Evolutionary conservation across 2,329 filamentous ascomycete species (phyloP), one percentile per base, ranked within the genome.

Genomic region (Diplodia seriata): DNA sequence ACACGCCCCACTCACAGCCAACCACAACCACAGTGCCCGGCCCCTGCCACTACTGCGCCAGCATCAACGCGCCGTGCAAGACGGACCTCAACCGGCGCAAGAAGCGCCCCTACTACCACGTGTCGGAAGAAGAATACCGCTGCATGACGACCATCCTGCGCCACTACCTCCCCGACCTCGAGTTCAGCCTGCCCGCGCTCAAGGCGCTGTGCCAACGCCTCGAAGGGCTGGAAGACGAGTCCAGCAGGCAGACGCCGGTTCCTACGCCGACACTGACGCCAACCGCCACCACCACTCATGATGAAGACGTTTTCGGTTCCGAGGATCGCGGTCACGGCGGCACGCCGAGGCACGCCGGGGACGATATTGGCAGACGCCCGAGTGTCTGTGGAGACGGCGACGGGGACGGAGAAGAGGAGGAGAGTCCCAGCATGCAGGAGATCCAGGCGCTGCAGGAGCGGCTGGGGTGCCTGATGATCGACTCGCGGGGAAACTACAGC

Each of bases 101-200:
- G 43, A 79, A 78, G 66, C 72, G 77, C 11, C 77, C 77, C 7
- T 79, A 77, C 69, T 79, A 79, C 68, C 77, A 79, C 74, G 77
- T 79, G 29, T 78, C 77, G 29, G 77, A 79, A 67, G 77, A 79
- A 61, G 77, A 79, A 67, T 79, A 79, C 49, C 76, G 77, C 64
- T 76, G 77, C 54, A 75, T 76, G 2, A 76, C 78, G 73, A 74
- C 75, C 33, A 79, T 79, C 56, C 71, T 79, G 8, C 75, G 77
- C 61, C 73, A 77, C 64, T 76, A 78, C 69, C 78, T 78, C 54
- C 77, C 76, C 14, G 76, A 76, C 14, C 74, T 73, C 57, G 76
- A 79, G 56, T 70, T 79, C 20, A 79, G 78, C 64, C 71, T 78
- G 9, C 73, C 75, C 15, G 74, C 73, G 0, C 71, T 79, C 4